Percentiles rank a stretch among this genome's conserved stretches.
Conservation (phyloP, 345 rosid species). For the Microcos paniculata region DNA sequence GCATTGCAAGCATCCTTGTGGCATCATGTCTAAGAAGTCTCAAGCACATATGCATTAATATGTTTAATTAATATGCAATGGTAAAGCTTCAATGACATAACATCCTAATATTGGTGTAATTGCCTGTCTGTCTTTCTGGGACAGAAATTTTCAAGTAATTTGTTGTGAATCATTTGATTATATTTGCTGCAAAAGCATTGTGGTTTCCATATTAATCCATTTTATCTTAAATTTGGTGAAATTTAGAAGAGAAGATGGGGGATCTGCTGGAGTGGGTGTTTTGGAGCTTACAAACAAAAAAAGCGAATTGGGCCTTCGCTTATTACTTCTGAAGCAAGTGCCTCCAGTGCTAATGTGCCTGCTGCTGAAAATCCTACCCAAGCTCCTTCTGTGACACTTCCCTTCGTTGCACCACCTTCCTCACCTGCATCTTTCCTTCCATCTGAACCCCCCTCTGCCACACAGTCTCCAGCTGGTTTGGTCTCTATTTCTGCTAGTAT, state of each 20-base stretch:
- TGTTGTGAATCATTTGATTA: conserved; percentile 4
- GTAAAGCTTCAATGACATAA: conserved; percentile 3
- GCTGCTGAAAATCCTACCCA: conserved; percentile 37
- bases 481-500: conserved; percentile 59
- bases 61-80: not conserved
- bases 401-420: conserved; percentile 92
- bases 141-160: not conserved
- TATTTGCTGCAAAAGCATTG: not conserved
- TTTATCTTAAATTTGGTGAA: conserved; percentile 18
- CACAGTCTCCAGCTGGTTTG: conserved; percentile 81
- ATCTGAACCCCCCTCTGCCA: conserved; percentile 83
- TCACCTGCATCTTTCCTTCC: conserved; percentile 95
- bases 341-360: conserved; percentile 31
- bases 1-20: not conserved
- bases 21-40: not conserved
- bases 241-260: conserved; percentile 79
- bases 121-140: not conserved
- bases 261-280: conserved; percentile 74
- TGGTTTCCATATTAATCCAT: not conserved
- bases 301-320: conserved; percentile 75
- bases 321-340: conserved; percentile 55
- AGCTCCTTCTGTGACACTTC: conserved; percentile 41
- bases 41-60: not conserved
- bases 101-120: not conserved
- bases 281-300: conserved; percentile 55